Evolutionary conservation across 148 eudicot species (phyloP).

Genomic region (Pouteria glomerata): DNA sequence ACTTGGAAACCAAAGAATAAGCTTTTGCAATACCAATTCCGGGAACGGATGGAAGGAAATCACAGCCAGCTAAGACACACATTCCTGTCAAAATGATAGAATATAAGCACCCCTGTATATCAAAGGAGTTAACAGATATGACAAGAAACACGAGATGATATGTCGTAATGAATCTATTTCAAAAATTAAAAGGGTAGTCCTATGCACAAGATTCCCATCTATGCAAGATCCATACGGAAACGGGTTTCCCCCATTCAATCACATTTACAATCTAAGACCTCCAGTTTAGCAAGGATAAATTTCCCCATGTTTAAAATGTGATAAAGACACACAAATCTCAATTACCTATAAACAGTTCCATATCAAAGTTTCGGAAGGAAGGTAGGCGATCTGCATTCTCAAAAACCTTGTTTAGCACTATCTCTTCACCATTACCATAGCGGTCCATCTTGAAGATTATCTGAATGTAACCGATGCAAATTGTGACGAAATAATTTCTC

Average conservation of each 20-base stretch:
- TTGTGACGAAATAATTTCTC: conserved; percentile 4
- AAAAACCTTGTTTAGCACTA: conserved; percentile 54
- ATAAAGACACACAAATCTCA: not conserved
- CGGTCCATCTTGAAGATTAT: conserved; percentile 77
- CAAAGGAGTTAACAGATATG: not conserved
- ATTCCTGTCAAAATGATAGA: conserved; percentile 42
- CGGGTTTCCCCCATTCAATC: not conserved
- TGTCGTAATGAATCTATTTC: too few species aligned
- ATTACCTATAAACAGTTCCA: conserved; percentile 54
- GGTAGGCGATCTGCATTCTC: conserved; percentile 37
- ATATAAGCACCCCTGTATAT: not conserved
- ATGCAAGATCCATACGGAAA: not conserved
- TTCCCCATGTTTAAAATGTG: not conserved
- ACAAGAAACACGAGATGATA: too few species aligned
- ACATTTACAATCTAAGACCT: not conserved
- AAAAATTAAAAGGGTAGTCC: too few species aligned
- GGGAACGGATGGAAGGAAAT: conserved; percentile 83
- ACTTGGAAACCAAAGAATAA: conserved; percentile 66
- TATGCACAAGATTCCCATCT: too few species aligned
- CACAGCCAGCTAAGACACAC: conserved; percentile 90
- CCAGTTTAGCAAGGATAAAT: not conserved
- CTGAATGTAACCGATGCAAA: conserved; percentile 30
- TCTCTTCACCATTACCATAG: conserved; percentile 73
- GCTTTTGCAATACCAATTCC: conserved; percentile 78
- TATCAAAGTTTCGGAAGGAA: conserved; percentile 52